phyloP scores from a whole-genome alignment of 1,139 yeast genomes.

The Maudiozyma humilis region DNA sequence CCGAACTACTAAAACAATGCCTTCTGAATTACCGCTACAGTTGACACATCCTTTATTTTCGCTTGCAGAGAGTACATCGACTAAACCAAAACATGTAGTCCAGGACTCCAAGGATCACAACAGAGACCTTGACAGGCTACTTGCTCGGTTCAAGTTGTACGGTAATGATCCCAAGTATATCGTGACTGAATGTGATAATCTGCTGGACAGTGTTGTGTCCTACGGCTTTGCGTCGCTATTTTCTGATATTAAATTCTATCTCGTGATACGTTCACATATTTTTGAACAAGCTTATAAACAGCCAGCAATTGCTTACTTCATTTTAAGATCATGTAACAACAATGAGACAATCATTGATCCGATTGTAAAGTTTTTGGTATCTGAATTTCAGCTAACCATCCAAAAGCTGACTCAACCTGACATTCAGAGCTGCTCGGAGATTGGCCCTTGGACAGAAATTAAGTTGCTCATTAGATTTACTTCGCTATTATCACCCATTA shows the following conservation, averaged over 20 bases:
- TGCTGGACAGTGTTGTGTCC: no score
- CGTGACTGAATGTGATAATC: no score
- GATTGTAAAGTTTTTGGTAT: conserved; percentile 59
- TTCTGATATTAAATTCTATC: neutral
- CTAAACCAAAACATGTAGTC: no score
- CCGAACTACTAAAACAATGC: no score
- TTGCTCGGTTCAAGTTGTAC: no score
- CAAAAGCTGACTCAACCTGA: neutral
- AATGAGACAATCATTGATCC: conserved; percentile 58
- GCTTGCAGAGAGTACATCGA: no score
- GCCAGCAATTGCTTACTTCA: conserved; percentile 55
- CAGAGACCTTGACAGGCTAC: no score
- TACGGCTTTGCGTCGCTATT: neutral
- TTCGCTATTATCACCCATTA: conserved; percentile 53
- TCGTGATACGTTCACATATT: conserved; percentile 37
- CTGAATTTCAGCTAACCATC: conserved; percentile 41
- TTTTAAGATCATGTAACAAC: conserved; percentile 60
- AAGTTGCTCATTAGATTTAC: conserved; percentile 65
- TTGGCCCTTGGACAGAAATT: conserved; percentile 57
- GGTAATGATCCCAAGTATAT: no score
- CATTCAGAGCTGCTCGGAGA: neutral
- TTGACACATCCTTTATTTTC: no score
- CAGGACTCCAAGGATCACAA: no score
- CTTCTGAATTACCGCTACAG: no score
- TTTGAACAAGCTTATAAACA: conserved; percentile 88